Conservation (phyloP, 371 early-diverging fungal genomes). For the Rhizopus sp. region DNA sequence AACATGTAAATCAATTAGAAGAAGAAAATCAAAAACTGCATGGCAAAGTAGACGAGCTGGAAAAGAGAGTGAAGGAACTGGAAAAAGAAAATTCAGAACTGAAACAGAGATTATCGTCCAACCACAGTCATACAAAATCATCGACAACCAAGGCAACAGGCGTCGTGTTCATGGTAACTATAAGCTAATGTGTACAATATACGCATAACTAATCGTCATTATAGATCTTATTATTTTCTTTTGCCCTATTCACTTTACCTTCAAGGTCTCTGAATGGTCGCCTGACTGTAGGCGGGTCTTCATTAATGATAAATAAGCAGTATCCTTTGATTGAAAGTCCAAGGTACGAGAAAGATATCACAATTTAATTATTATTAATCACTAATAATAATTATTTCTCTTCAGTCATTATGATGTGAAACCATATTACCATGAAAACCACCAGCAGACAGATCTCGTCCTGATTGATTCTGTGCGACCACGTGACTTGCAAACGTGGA, state of each 20-base stretch:
- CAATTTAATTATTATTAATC: not conserved
- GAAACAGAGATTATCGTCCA: constrained; percentile 13
- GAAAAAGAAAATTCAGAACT: constrained; percentile 35
- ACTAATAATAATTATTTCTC: not conserved
- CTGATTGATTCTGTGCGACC: constrained; percentile 44
- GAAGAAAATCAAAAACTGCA: constrained; percentile 65
- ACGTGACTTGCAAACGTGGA: constrained; percentile 40
- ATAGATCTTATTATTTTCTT: constrained; percentile 65
- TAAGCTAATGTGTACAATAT: not conserved
- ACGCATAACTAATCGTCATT: not conserved
- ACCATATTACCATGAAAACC: constrained; percentile 5
- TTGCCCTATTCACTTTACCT: constrained; percentile 62
- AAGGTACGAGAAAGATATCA: not conserved
- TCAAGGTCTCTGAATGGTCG: constrained; percentile 38
- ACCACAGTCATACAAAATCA: constrained; percentile 11
- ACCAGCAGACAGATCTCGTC: constrained; percentile 29
- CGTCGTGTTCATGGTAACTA: constrained; percentile 71
- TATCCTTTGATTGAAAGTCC: constrained; percentile 24
- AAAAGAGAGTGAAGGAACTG: constrained; percentile 43
- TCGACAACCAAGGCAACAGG: constrained; percentile 46
- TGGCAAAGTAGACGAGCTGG: constrained; percentile 60
- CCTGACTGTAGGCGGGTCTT: constrained; percentile 55
- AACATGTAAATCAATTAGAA: constrained; percentile 80
- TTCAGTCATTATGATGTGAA: constrained; percentile 12
- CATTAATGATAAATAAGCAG: constrained; percentile 13